Conservation (phyloP, 106 monocot species). For the Dendrobium huoshanense region DNA sequence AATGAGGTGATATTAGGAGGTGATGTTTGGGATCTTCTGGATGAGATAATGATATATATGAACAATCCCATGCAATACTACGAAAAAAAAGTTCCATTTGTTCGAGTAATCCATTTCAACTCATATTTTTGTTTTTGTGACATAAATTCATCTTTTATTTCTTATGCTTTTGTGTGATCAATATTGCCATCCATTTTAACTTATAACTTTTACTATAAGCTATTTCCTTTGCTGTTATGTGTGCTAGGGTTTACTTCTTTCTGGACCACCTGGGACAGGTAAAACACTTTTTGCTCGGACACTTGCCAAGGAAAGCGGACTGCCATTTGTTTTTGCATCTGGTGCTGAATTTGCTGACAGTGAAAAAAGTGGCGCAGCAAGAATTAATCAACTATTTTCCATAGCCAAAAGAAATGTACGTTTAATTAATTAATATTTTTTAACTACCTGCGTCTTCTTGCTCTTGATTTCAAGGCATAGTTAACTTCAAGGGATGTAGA, state of each 20-base stretch:
- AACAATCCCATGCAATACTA: slow-evolving; percentile 88
- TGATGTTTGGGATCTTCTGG: slow-evolving; percentile 92
- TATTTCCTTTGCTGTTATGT: background rate
- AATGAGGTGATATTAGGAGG: slow-evolving; percentile 83
- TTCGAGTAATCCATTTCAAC: slow-evolving; percentile 42
- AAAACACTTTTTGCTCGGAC: slow-evolving; percentile 90
- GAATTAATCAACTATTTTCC: slow-evolving; percentile 77
- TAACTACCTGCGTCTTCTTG: background rate
- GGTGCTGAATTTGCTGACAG: slow-evolving; percentile 92
- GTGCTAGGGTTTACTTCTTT: slow-evolving; percentile 73
- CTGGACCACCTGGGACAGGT: slow-evolving; percentile 87
- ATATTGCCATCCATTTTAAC: background rate
- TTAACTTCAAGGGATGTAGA: background rate
- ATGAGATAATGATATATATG: slow-evolving; percentile 94
- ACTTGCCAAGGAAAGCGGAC: slow-evolving; percentile 81
- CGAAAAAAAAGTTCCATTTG: slow-evolving; percentile 82
- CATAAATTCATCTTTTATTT: background rate
- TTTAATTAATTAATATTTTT: background rate
- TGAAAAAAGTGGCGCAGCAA: slow-evolving; percentile 91
- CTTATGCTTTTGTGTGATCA: background rate
- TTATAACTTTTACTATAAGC: background rate
- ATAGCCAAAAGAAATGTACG: slow-evolving; percentile 87
- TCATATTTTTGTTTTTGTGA: background rate
- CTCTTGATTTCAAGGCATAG: background rate
- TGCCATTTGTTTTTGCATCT: slow-evolving; percentile 92